These are phyloP conservation scores for Crithidia mellificae DNA, from an alignment of 208 protist species.

Conservation along the genomic window DNA sequence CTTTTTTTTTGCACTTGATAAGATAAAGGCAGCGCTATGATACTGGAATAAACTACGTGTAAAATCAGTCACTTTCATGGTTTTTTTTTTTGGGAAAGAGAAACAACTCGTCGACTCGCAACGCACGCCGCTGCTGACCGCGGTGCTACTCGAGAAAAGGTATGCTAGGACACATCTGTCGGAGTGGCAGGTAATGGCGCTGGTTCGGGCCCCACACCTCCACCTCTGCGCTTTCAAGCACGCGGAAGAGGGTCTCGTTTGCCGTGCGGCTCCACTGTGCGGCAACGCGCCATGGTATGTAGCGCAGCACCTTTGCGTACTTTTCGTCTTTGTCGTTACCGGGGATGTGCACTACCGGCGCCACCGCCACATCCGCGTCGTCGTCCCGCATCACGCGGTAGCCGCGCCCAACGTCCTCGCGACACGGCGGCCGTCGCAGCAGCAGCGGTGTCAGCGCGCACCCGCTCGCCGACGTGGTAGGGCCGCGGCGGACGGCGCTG, in stretches of 20 bases:
- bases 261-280: constrained; percentile 13
- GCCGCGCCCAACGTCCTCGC: constrained; percentile 5
- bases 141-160: background rate
- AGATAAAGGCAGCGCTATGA: no score
- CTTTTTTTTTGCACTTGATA: no score
- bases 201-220: constrained; percentile 8
- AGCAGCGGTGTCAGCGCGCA: constrained; percentile 18
- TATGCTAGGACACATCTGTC: background rate
- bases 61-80: no score
- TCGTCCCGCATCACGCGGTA: constrained; percentile 11
- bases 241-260: constrained; percentile 16
- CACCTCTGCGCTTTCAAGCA: constrained; percentile 1
- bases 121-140: no score
- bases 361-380: constrained; percentile 9
- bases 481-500: constrained; percentile 1
- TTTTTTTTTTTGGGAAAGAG: no score
- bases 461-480: constrained; percentile 9
- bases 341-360: constrained; percentile 15
- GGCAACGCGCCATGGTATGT: constrained; percentile 12
- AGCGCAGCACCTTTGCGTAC: constrained; percentile 17
- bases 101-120: no score
- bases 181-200: constrained; percentile 5
- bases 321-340: constrained; percentile 15
- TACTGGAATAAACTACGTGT: no score
- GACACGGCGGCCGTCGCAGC: constrained; percentile 9